These are phyloP conservation scores for Starmerella cellae DNA, from an alignment of 805 yeast genomes.

Conservation along the genomic window DNA sequence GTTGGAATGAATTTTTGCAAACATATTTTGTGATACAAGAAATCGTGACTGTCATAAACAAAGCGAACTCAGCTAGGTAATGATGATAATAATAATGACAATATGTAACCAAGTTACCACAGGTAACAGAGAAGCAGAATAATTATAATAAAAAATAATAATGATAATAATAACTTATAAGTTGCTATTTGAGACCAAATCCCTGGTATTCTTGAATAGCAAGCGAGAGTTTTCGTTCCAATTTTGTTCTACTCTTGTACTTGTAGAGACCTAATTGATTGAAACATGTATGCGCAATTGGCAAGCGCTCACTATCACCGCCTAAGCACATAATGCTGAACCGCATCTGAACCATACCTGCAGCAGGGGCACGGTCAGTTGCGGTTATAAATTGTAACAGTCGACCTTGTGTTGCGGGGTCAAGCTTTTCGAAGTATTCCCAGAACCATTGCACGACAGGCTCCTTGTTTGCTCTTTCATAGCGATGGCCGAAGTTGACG, in stretches of 20 bases:
- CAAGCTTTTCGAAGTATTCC: slow-evolving; percentile 49
- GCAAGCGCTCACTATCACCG: slow-evolving; percentile 41
- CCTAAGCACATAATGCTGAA: slow-evolving; percentile 54
- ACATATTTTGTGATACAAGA: too few species aligned
- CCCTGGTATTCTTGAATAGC: slow-evolving; percentile 78
- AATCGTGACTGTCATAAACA: too few species aligned
- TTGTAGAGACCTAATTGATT: slow-evolving; percentile 72
- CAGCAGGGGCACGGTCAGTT: slow-evolving; percentile 82
- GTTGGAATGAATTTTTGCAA: too few species aligned
- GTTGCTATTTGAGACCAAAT: slow-evolving; percentile 47
- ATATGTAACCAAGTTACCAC: too few species aligned
- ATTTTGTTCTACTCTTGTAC: slow-evolving; percentile 42
- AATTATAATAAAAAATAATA: too few species aligned
- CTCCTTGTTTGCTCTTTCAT: slow-evolving; percentile 23
- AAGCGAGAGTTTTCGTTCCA: slow-evolving; percentile 43
- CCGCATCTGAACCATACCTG: slow-evolving; percentile 66
- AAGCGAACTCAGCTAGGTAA: too few species aligned
- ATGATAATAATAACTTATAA: too few species aligned
- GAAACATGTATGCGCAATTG: slow-evolving; percentile 88
- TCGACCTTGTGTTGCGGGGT: slow-evolving; percentile 40
- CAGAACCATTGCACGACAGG: slow-evolving; percentile 69
- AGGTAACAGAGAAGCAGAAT: too few species aligned
- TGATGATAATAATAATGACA: too few species aligned
- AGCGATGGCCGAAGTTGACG: slow-evolving; percentile 42
- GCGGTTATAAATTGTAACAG: slow-evolving; percentile 75